Evolutionary conservation across 352 stramenopile species (phyloP).

Genomic region (Globisporangium radiosum): DNA sequence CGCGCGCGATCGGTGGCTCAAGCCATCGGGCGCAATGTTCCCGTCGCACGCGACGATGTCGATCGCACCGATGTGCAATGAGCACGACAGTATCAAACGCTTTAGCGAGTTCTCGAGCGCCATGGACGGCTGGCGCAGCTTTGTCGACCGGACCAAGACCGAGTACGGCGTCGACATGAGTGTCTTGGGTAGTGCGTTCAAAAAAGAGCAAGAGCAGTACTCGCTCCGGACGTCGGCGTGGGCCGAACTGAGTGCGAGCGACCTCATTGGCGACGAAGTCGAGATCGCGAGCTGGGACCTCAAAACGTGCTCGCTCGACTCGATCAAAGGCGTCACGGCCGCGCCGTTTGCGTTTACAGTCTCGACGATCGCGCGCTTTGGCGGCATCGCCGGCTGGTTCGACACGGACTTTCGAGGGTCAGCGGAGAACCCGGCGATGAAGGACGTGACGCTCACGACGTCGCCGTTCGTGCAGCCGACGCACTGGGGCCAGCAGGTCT

Average conservation of each 20-base stretch:
- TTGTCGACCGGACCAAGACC: conserved; percentile 89
- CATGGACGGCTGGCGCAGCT: conserved; percentile 81
- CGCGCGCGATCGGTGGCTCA: conserved; percentile 95
- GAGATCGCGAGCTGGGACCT: conserved; percentile 80
- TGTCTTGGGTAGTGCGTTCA: conserved; percentile 82
- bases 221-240: conserved; percentile 83
- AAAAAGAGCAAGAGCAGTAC: conserved; percentile 86
- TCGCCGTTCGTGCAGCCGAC: conserved; percentile 87
- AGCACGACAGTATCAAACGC: conserved; percentile 85
- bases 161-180: conserved; percentile 98
- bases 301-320: conserved; percentile 78
- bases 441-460: conserved; percentile 86
- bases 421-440: conserved; percentile 60
- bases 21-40: conserved; percentile 96
- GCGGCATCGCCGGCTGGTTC: conserved; percentile 98
- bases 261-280: conserved; percentile 81
- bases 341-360: conserved; percentile 72
- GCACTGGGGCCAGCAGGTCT: conserved; percentile 86
- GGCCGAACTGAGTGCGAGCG: conserved; percentile 61
- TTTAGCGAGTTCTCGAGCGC: conserved; percentile 78
- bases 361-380: conserved; percentile 84
- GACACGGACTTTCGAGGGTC: conserved; percentile 97
- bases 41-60: conserved; percentile 98
- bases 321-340: conserved; percentile 71
- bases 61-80: conserved; percentile 94